Conservation (phyloP, 805 yeast species). For the Ogataea paradorogensis region DNA sequence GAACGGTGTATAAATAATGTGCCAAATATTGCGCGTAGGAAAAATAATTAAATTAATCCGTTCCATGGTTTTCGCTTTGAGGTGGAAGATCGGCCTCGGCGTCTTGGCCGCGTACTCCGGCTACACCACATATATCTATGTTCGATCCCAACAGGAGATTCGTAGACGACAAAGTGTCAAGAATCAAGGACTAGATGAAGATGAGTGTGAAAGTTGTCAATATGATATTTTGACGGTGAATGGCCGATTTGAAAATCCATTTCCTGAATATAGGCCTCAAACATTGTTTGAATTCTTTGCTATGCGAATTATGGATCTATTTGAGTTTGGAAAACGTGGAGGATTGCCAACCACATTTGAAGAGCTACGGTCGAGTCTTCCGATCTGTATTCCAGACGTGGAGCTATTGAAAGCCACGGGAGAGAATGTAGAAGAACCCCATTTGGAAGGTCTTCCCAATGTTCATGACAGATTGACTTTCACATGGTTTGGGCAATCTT, state of each 20-base stretch:
- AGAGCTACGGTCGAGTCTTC: conserved; percentile 55
- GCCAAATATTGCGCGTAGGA: conserved; percentile 4
- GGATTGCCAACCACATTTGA: conserved; percentile 48
- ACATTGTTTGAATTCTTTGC: conserved; percentile 81
- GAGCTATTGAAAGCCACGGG: conserved; percentile 34
- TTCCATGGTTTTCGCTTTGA: conserved; percentile 22
- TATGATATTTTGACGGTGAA: conserved; percentile 51
- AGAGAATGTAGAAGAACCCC: conserved; percentile 15
- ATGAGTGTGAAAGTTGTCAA: conserved; percentile 17
- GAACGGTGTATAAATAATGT: conserved; percentile 7
- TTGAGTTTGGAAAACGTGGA: conserved; percentile 59
- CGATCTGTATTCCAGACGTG: conserved; percentile 56
- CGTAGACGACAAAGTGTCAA: conserved; percentile 2
- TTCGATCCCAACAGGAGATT: conserved; percentile 54
- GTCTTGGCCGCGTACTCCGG: conserved; percentile 56
- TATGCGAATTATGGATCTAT: conserved; percentile 68
- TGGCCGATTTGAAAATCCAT: conserved; percentile 89
- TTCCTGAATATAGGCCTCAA: conserved; percentile 84
- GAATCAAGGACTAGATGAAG: conserved; percentile 3
- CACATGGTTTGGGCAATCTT: conserved; percentile 95
- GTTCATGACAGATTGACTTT: conserved; percentile 51
- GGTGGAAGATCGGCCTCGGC: conserved; percentile 41
- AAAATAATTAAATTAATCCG: neutral
- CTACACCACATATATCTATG: conserved; percentile 60
- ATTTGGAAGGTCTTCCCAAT: conserved; percentile 29